phyloP scores from a whole-genome alignment of 177 flowering plant genomes.

The Tripterygium wilfordii region DNA sequence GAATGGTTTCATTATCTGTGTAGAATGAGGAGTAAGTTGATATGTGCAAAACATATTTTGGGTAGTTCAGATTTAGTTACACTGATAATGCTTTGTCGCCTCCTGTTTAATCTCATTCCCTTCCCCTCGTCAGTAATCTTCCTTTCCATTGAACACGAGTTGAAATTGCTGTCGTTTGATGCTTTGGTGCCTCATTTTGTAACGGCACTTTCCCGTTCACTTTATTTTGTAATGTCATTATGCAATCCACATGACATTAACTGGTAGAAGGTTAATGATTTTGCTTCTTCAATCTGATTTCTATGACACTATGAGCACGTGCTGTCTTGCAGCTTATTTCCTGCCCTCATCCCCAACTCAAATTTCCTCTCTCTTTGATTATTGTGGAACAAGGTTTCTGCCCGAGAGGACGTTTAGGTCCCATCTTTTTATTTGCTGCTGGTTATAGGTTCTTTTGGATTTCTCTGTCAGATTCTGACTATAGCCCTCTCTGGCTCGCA shows the following conservation, averaged over 20 bases:
- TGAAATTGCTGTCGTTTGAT: background rate
- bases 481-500: too few relatives aligned
- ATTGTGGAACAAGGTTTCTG: too few relatives aligned
- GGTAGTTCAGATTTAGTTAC: background rate
- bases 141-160: background rate
- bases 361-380: too few relatives aligned
- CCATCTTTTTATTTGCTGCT: too few relatives aligned
- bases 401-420: too few relatives aligned
- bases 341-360: too few relatives aligned
- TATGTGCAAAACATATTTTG: background rate
- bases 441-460: too few relatives aligned
- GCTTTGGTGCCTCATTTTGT: constrained; percentile 13
- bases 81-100: background rate
- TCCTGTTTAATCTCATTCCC: background rate
- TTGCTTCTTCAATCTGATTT: too few relatives aligned
- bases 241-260: background rate
- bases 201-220: constrained; percentile 7
- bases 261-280: too few relatives aligned
- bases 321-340: too few relatives aligned
- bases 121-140: background rate
- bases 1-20: background rate
- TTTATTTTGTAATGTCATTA: constrained; percentile 1
- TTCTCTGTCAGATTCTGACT: too few relatives aligned
- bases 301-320: too few relatives aligned
- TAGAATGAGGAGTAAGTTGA: background rate